Evolutionary conservation across 2,329 filamentous ascomycete species (phyloP), one percentile per base, ranked within the genome.

Genomic region (Curvularia spicifera): DNA sequence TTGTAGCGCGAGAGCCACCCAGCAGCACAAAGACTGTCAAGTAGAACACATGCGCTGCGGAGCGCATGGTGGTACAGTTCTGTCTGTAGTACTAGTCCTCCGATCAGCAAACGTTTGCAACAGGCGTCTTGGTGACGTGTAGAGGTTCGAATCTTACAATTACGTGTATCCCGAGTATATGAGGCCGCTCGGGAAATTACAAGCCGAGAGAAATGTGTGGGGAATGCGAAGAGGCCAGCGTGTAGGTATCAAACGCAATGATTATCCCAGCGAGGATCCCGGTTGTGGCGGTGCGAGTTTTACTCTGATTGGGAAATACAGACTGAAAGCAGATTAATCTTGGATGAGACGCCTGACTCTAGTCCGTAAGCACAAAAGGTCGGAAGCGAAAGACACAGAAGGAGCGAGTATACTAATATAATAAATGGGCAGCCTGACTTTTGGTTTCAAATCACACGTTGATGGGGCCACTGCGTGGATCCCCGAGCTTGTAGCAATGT

Each of bases 1-100:
- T 63, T 6, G 57, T 66, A 57, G 80, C 84, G 69, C 82, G 80
- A 53, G 79, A 78, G 49, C 80, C 75, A 56, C 79, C 78, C 60
- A 87, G 79, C 67, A 89, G 79, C 65, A 84, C 79, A 71, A 88
- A 88, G 63, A 87, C 79, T 54, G 86, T 86, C 56, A 88, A 79
- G 74, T 85, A 88, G 76, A 89, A 88, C 42, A 83, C 72, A 63
- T 81, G 80, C 57, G 82, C 79, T 53, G 84, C 82, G 56, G 80
- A 76, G 67, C 80, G 82, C 85, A 87, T 87, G 39, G 60, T 70
- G 43, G 46, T 59, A 43, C 10, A 46, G 18, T 40, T 46, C 29
- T 48, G 56, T 37, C 15, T 49, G 37, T 54, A 60, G 59, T 68
- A 60, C 43, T 53, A 64, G 61, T 63, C 63, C 59, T 65, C 61